These are phyloP conservation scores for Clonostachys chloroleuca DNA, from an alignment of 2,329 filamentous ascomycete species.

Conservation along the genomic window DNA sequence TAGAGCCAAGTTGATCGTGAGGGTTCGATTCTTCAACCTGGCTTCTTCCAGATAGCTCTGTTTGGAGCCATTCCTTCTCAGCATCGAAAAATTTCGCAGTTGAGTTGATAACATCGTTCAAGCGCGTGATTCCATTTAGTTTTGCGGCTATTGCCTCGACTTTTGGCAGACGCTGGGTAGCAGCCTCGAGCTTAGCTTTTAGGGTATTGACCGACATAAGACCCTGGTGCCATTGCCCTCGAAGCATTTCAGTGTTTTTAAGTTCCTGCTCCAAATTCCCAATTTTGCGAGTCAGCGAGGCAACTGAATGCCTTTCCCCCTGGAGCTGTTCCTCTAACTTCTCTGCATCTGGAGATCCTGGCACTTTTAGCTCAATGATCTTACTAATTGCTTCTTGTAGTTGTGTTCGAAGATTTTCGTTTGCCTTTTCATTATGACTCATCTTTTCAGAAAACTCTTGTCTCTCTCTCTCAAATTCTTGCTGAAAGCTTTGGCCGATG, in stretches of 20 bases:
- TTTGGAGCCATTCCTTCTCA: constrained; percentile 1
- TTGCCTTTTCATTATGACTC: neutral
- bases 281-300: neutral
- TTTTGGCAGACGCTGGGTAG: neutral
- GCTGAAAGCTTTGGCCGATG: neutral
- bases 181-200: neutral
- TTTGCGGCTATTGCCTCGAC: constrained; percentile 2
- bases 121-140: neutral
- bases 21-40: neutral
- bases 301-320: neutral
- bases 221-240: neutral
- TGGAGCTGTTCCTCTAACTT: neutral
- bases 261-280: neutral
- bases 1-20: too few species aligned
- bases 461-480: neutral
- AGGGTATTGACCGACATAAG: neutral
- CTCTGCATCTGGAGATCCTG: neutral
- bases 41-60: neutral
- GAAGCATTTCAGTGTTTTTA: neutral
- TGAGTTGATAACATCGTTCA: neutral
- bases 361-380: neutral
- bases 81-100: neutral
- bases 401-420: neutral
- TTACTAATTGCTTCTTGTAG: neutral
- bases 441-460: neutral